Evolutionary conservation across 75 land plant species (phyloP), one percentile per base, ranked within the genome.

Genomic region (Pinus albicaulis): DNA sequence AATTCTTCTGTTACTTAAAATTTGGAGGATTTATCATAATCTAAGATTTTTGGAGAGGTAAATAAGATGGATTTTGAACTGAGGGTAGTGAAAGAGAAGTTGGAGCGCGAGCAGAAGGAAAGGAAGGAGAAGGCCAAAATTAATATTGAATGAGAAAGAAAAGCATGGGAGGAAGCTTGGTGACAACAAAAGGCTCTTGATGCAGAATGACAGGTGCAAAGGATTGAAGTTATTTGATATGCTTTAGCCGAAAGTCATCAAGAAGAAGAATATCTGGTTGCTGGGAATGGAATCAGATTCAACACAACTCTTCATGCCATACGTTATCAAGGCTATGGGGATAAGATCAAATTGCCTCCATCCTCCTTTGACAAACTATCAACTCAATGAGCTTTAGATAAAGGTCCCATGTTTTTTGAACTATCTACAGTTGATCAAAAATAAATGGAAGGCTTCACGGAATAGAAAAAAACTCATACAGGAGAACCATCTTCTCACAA

Each of bases 71-170:
- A 95, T 91, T 96, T 93, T 76, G 99, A 96, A 80, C 77, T 93
- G 71, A 85, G 90, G 72, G 86, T 85, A 57, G 99, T 97, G 53
- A 88, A 87, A 77, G 89, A 86, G 83, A 96, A 96, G 83, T 85
- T 95, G 75, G 97, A 91, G 88, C 86, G 81, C 48, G 99, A 96
- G 86, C 99, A 93, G 84, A 88, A 64, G 82, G 95, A 96, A 83
- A 85, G 91, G 85, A 95, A 93, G 79, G 90, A 85, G 71, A 77
- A 71, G 80, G 99, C 99, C 6, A 86, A 84, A 76, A 26, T 77
- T 60, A 89, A 76, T 65, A 14, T 87, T 38, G 94, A 96, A 59
- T 81, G 84, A 20, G 99, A 96, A 70, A 82, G 78, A 59, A 86
- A 81, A 61, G 89, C 97, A 60, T 86, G 79, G 44, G 87, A 84